Conservation (phyloP, 768 basidiomycete genomes). For the Lyophyllum atratum region DNA sequence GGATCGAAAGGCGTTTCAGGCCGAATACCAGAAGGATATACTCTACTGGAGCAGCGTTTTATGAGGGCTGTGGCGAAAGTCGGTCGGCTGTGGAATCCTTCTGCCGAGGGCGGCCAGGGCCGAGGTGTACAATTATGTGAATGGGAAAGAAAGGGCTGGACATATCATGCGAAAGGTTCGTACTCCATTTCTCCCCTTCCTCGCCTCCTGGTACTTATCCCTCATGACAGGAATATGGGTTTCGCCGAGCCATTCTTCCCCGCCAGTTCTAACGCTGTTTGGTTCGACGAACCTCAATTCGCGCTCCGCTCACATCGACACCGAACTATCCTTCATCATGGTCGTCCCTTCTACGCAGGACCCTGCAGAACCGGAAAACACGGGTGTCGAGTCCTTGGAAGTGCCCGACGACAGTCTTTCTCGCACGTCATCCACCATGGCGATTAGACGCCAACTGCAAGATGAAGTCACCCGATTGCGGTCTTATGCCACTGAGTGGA, state of each 20-base stretch:
- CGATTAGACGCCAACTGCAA: conserved; percentile 49
- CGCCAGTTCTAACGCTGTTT: conserved; percentile 78
- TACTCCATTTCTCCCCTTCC: not conserved
- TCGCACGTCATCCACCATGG: conserved; percentile 11
- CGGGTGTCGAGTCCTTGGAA: not conserved
- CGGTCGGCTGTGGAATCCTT: conserved; percentile 37
- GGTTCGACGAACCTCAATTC: conserved; percentile 96
- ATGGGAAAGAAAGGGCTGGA: conserved; percentile 91
- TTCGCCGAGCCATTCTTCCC: conserved; percentile 51
- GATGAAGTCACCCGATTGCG: conserved; percentile 57
- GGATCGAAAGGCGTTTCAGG: conserved; percentile 88
- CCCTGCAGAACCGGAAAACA: not conserved
- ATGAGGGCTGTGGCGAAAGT: conserved; percentile 62
- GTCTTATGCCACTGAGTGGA: conserved; percentile 56
- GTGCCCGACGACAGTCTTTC: not conserved
- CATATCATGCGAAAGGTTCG: conserved; percentile 97
- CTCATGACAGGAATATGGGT: conserved; percentile 75
- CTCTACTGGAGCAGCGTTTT: conserved; percentile 82
- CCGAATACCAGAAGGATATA: conserved; percentile 95
- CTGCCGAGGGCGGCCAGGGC: conserved; percentile 24
- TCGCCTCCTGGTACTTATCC: not conserved
- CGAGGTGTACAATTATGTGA: conserved; percentile 74
- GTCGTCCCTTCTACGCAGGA: conserved; percentile 52
- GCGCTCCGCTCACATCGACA: conserved; percentile 87
- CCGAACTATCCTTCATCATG: conserved; percentile 89